Conservation (phyloP, 768 basidiomycete species). For the Pleurotus pulmonarius region DNA sequence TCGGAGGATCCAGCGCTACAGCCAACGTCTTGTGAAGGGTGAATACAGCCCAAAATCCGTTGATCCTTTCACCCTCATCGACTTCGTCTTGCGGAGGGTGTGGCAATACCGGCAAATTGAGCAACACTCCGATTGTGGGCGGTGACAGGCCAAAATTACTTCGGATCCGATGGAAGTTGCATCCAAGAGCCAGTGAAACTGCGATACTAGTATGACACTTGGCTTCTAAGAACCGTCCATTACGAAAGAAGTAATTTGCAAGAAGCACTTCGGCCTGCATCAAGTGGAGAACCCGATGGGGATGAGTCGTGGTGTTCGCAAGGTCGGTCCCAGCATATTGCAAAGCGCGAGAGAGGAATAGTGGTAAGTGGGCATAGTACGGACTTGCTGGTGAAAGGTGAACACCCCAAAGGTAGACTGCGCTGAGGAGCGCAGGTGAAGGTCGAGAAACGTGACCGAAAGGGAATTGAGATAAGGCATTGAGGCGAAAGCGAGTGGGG, state of each 20-base stretch:
- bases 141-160: conserved; percentile 31
- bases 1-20: conserved; percentile 48
- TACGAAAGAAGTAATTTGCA: conserved; percentile 60
- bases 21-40: conserved; percentile 55
- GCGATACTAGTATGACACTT: conserved; percentile 54
- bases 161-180: conserved; percentile 45
- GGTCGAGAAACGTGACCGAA: conserved; percentile 46
- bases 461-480: conserved; percentile 43
- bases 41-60: conserved; percentile 63
- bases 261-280: conserved; percentile 65
- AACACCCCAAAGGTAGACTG: conserved; percentile 50
- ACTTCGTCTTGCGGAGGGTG: conserved; percentile 34
- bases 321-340: conserved; percentile 38
- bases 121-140: conserved; percentile 31
- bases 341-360: conserved; percentile 48
- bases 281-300: conserved; percentile 45
- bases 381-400: conserved; percentile 42
- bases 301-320: conserved; percentile 40
- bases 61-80: conserved; percentile 67
- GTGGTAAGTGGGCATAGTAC: conserved; percentile 35
- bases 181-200: conserved; percentile 44
- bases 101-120: conserved; percentile 33
- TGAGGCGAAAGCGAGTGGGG: conserved; percentile 40
- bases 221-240: conserved; percentile 56
- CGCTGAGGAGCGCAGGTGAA: conserved; percentile 44